Base-by-base conservation (phyloP, 1,284 basidiomycete species). In the Leccinum holopus region DNA sequence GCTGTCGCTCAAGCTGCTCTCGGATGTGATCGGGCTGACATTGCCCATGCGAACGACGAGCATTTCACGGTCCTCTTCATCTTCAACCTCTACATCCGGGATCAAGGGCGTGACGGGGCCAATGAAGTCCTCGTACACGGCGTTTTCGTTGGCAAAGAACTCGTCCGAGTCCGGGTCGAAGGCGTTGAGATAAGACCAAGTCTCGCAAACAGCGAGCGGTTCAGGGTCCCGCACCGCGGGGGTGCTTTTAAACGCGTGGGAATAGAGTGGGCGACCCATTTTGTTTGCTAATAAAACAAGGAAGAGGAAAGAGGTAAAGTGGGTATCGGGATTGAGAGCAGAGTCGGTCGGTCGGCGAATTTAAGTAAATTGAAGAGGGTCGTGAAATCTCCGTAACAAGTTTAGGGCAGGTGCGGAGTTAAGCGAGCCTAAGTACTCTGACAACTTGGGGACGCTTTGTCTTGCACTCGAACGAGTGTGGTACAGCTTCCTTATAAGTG, bases 121-220 rank as follows among this genome's bases (percentile, higher is more conserved):
- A 69, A 88, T 69, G 74, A 89, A 86, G 61, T 83, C 83, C 79
- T 91, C 89, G 74, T 84, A 86, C 64, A 87, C 83, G 8, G 87
- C 86, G 64, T 85, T 78, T 63, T 82, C 79, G 55, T 70, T 72
- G 59, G 77, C 75, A 70, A 87, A 88, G 73, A 91, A 91, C 66
- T 90, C 89, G 67, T 91, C 89, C 12, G 87, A 85, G 74, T 91
- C 90, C n/a, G 90, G 89, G 75, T 91, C 89, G 71, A 91, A 91
- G 6, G 83, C 77, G 72, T 89, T 87, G 74, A 79, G 81, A 65
- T 80, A 77, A 63, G 85, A 83, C 88, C 88, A 91, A 72, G 77
- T 84, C 71, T 84, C 78, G 78, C 78, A 85, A 32, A 72, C 66
- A 6, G 28, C 6, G 35, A 66, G 67, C 32, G 72, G 69, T 67